Conservation (phyloP, 2,329 filamentous ascomycete genomes). For the Bertia moriformis region DNA sequence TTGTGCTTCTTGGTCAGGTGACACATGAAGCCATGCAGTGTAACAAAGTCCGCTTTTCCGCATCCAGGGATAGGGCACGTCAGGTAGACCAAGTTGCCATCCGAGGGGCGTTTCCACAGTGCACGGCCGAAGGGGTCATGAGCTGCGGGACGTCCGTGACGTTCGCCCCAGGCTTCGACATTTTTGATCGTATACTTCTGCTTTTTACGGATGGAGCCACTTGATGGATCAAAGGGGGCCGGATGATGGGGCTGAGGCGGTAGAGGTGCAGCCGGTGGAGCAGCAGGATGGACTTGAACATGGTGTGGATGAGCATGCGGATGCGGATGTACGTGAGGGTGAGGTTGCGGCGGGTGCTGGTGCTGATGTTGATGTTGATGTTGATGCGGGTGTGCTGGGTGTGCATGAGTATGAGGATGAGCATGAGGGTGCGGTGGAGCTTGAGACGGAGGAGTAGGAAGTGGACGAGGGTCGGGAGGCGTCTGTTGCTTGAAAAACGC, state of each 20-base stretch:
- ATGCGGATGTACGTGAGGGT: neutral
- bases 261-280: neutral
- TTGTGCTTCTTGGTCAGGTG: constrained; percentile 24
- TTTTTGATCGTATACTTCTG: constrained; percentile 25
- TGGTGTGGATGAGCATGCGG: constrained; percentile 1
- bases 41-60: constrained; percentile 22
- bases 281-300: neutral
- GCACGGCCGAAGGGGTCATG: constrained; percentile 19
- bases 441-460: too few species aligned
- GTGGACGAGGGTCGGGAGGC: constrained; percentile 13
- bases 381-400: neutral
- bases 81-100: constrained; percentile 19
- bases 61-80: constrained; percentile 20
- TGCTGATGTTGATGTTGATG: neutral
- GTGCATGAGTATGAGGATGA: neutral
- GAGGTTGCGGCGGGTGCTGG: neutral
- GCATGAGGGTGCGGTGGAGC: constrained; percentile 4
- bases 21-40: constrained; percentile 23
- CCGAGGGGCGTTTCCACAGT: constrained; percentile 21
- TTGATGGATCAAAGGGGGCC: neutral
- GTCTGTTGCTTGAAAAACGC: constrained; percentile 23
- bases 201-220: constrained; percentile 16
- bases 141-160: constrained; percentile 21
- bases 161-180: constrained; percentile 22
- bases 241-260: neutral